These are phyloP conservation scores for Kodamaea fukazawae DNA, from an alignment of 805 yeast species.

Conservation along the genomic window DNA sequence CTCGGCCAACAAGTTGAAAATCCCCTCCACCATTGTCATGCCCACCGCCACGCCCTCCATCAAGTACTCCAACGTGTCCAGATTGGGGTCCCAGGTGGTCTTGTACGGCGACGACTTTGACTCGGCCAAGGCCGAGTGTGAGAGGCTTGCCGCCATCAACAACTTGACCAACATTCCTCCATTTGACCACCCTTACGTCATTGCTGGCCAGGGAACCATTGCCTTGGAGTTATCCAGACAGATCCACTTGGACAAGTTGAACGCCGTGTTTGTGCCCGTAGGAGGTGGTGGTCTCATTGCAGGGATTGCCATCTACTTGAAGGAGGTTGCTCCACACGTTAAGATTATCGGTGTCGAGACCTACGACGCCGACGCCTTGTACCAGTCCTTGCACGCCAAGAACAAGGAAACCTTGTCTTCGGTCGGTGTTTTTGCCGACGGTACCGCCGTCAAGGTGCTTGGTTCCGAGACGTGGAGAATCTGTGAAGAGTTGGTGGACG, in stretches of 20 bases:
- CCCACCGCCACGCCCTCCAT: slow-evolving; percentile 96
- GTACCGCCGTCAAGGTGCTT: slow-evolving; percentile 87
- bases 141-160: slow-evolving; percentile 61
- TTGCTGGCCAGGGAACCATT: slow-evolving; percentile 98
- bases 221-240: slow-evolving; percentile 93
- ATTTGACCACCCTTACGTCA: slow-evolving; percentile 94
- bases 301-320: slow-evolving; percentile 86
- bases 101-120: slow-evolving; percentile 93
- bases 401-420: slow-evolving; percentile 54
- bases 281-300: slow-evolving; percentile 98
- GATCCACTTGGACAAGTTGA: slow-evolving; percentile 67
- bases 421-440: slow-evolving; percentile 99
- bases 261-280: slow-evolving; percentile 87
- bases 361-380: slow-evolving; percentile 89
- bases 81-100: slow-evolving; percentile 93
- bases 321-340: slow-evolving; percentile 96
- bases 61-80: slow-evolving; percentile 84
- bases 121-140: slow-evolving; percentile 89
- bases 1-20: slow-evolving; percentile 78
- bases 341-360: slow-evolving; percentile 96
- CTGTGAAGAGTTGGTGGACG: slow-evolving; percentile 79
- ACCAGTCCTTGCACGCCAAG: slow-evolving; percentile 59
- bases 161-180: slow-evolving; percentile 94
- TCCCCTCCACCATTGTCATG: slow-evolving; percentile 97
- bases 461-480: slow-evolving; percentile 92